Percentiles rank a stretch among this genome's conserved stretches.
These are phyloP conservation scores for Microthlaspi erraticum DNA, from an alignment of 345 rosid species.

Conservation along the genomic window DNA sequence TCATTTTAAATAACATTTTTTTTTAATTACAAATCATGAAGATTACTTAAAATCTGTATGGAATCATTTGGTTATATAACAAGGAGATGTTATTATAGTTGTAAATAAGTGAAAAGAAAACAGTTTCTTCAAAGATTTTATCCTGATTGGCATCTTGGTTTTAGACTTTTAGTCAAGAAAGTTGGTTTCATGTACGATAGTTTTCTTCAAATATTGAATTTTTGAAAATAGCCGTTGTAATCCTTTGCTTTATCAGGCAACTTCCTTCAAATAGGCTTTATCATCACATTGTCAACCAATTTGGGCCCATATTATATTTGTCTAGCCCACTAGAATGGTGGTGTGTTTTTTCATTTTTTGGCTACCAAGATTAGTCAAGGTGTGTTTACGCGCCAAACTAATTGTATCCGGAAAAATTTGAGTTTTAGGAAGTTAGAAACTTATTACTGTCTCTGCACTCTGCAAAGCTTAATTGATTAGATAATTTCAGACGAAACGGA, in stretches of 20 bases:
- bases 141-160: not conserved
- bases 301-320: not conserved
- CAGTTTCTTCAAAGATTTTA: not conserved
- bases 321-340: slow-evolving; percentile 3
- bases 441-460: no score
- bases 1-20: no score
- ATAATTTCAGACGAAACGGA: not conserved
- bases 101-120: no score
- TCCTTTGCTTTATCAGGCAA: not conserved
- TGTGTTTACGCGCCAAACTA: no score
- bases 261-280: slow-evolving; percentile 8
- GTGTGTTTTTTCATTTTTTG: not conserved
- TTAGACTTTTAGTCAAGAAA: not conserved
- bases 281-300: not conserved
- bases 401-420: not conserved
- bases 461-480: not conserved
- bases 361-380: not conserved
- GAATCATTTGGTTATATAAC: no score
- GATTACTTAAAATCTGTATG: no score
- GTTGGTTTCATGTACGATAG: not conserved
- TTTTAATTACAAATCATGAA: no score
- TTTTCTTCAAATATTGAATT: not conserved
- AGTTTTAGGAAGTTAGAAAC: not conserved
- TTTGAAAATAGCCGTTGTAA: not conserved
- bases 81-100: no score